phyloP scores from a whole-genome alignment of 2,329 filamentous ascomycete genomes.

The Lasiodiplodia citricola region DNA sequence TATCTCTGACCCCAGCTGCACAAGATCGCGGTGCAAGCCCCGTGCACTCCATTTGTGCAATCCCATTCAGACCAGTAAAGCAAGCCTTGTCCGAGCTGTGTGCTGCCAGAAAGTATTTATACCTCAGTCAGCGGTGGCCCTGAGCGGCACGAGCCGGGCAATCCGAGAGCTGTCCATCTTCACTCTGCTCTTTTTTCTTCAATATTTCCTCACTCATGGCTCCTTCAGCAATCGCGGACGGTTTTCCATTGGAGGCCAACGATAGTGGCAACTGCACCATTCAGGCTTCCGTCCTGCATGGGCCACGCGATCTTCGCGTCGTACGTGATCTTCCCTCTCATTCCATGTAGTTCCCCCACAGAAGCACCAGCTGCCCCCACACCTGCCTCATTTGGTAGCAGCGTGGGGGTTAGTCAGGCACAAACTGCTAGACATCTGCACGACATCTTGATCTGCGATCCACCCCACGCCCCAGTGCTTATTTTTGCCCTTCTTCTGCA shows the following conservation, averaged over 20 bases:
- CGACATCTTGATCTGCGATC: background rate
- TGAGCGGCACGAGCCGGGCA: background rate
- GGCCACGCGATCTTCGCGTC: conserved; percentile 49
- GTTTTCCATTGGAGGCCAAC: conserved; percentile 46
- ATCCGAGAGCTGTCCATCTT: background rate
- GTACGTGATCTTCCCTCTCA: conserved; percentile 36
- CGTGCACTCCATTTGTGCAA: background rate
- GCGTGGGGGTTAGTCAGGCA: conserved; percentile 9
- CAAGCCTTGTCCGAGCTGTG: background rate
- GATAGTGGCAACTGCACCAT: conserved; percentile 45
- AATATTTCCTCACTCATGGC: conserved; percentile 36
- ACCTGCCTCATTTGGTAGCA: background rate
- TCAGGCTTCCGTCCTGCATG: conserved; percentile 49
- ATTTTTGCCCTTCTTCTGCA: conserved; percentile 35
- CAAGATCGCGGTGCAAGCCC: background rate
- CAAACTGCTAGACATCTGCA: background rate
- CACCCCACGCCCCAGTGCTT: background rate
- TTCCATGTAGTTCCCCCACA: conserved; percentile 32
- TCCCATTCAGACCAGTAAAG: conserved; percentile 1
- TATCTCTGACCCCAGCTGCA: conserved; percentile 1
- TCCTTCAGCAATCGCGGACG: conserved; percentile 46
- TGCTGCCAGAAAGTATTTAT: conserved; percentile 1
- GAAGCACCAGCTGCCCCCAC: conserved; percentile 3
- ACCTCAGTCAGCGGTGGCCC: background rate
- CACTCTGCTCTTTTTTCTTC: background rate